A percentile compares a stretch with the other conserved stretches of the same genome.
Conservation (phyloP, 331 rosid species). For the Malus hybrid region DNA sequence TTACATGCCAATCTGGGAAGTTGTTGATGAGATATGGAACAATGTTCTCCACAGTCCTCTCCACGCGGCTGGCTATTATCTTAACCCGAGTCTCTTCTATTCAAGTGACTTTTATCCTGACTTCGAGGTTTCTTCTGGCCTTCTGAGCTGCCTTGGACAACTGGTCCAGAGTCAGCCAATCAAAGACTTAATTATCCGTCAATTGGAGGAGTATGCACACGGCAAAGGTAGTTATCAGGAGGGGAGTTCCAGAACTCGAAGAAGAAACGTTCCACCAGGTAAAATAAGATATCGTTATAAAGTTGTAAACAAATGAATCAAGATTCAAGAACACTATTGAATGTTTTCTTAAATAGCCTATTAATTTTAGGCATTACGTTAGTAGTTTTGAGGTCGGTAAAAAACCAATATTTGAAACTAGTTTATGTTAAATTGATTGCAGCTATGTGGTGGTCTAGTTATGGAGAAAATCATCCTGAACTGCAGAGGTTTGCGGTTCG, state of each 20-base stretch:
- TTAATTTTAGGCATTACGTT: not conserved
- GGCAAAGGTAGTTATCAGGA: conserved; percentile 6
- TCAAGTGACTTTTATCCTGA: conserved; percentile 12
- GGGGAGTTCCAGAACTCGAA: not conserved
- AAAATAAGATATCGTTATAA: not conserved
- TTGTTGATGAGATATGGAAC: conserved; percentile 20
- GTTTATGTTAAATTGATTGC: conserved; percentile 2
- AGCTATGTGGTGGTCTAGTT: conserved; percentile 19
- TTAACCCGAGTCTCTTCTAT: conserved; percentile 21
- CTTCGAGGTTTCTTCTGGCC: conserved; percentile 18
- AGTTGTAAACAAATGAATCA: not conserved
- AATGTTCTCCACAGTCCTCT: conserved; percentile 21
- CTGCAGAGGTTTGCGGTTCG: conserved; percentile 19
- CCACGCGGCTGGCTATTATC: conserved; percentile 20
- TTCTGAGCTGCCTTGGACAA: conserved; percentile 13
- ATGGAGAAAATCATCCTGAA: conserved; percentile 15
- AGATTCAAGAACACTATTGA: not conserved
- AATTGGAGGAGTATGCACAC: conserved; percentile 10
- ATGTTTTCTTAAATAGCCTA: not conserved
- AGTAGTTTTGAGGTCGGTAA: not conserved
- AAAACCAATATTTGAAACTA: not conserved
- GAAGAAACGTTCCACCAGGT: conserved; percentile 12
- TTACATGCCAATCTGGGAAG: conserved; percentile 14
- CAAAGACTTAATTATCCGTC: conserved; percentile 11
- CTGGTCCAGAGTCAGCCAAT: not conserved